Base-by-base conservation (phyloP, 2,329 filamentous ascomycete genomes). In the Ophiosphaerella narmari region DNA sequence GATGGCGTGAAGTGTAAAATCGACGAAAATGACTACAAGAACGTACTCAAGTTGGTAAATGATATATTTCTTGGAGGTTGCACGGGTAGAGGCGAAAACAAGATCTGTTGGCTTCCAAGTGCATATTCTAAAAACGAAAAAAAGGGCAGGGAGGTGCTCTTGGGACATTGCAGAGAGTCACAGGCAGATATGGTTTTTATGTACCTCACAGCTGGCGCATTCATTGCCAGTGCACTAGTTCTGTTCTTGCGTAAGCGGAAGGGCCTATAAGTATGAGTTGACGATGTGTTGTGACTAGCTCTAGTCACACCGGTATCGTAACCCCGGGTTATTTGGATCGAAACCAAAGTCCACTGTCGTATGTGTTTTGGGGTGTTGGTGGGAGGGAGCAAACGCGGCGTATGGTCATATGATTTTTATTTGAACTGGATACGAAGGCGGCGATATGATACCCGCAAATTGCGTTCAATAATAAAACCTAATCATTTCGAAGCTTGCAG, bases 121-220 rank as follows among this genome's bases (percentile, higher is more conserved):
- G 26, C 26, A 29, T 31, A 46, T 21, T 1, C 9, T 14, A 18
- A 31, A 5, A 40, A 37, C 29, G 2, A 16, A 5, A 32, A 35
- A 1, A 43, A 55, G 14, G 5, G 2, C 8, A 4, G 2, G 4
- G 21, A 39, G 14, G 39, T 36, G 12, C 13, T 63, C 23, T 3
- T 52, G 6, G 49, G 49, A 5, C 57, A 57, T 14, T 69, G 66
- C 44, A 60, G 42, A 39, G 45, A 57, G 39, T 53, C 45, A 33
- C 50, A 61, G 39, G 65, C 67, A 4, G 64, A 67, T 14, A 37
- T 57, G 2, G 65, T 54, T 1, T 66, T 70, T 34, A 65, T 69
- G 63, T 65, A 66, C 23, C 7, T 67, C 14, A 58, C 54, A 1
- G 54, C 55, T 11, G 34, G 55, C 8, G 32, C 63, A 18, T 39